A percentile compares a stretch with the other conserved stretches of the same genome.
These are phyloP conservation scores for Tulasnella sp. DNA, from an alignment of 768 basidiomycete species.

Conservation along the genomic window DNA sequence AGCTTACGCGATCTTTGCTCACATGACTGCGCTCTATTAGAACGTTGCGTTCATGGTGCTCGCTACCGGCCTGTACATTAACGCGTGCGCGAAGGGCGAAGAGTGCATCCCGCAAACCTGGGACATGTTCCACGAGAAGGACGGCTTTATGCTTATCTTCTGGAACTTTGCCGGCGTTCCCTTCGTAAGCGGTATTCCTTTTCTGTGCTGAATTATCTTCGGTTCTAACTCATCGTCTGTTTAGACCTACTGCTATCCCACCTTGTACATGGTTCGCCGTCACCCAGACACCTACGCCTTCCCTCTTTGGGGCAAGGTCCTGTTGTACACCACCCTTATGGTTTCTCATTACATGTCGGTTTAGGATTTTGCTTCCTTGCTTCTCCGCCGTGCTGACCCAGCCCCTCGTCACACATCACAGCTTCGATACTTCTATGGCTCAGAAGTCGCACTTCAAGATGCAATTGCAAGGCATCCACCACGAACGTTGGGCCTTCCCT, in stretches of 20 bases:
- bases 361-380: neutral
- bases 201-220: neutral
- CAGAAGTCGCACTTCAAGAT: conserved; percentile 98
- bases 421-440: conserved; percentile 92
- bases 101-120: conserved; percentile 95
- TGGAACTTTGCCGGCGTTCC: conserved; percentile 95
- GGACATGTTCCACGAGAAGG: conserved; percentile 99
- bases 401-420: conserved; percentile 34
- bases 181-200: conserved; percentile 52
- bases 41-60: conserved; percentile 97
- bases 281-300: conserved; percentile 84
- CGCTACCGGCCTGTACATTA: conserved; percentile 94
- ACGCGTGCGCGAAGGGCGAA: conserved; percentile 73
- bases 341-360: conserved; percentile 83
- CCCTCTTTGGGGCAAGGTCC: conserved; percentile 66
- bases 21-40: conserved; percentile 39
- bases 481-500: conserved; percentile 88
- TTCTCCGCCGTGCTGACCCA: neutral
- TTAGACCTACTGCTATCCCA: conserved; percentile 93
- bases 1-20: neutral
- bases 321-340: conserved; percentile 70
- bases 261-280: conserved; percentile 96
- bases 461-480: conserved; percentile 84
- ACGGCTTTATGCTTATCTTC: conserved; percentile 94
- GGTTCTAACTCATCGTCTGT: neutral